phyloP scores from a whole-genome alignment of 139 green algal species.

The Coelastrella sp. region DNA sequence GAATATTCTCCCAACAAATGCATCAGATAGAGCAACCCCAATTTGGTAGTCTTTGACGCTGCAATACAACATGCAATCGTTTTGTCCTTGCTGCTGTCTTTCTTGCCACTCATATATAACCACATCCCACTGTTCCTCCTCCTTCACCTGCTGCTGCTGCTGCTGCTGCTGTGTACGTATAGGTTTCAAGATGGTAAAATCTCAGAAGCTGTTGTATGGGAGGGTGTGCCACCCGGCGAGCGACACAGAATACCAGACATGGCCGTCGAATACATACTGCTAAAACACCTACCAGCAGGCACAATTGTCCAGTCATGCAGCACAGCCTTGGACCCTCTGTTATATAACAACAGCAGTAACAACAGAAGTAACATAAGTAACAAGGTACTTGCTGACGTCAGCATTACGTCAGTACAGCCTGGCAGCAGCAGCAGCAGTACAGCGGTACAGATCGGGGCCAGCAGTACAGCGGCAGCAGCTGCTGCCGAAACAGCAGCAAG shows the following conservation, averaged over 20 bases:
- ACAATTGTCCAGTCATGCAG: conserved; percentile 49
- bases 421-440: background rate
- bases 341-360: conserved; percentile 34
- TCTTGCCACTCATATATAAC: no score
- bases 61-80: no score
- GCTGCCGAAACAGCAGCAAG: conserved; percentile 52
- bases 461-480: background rate
- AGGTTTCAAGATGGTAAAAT: conserved; percentile 82
- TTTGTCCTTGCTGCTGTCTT: no score
- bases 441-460: background rate
- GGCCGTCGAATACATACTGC: conserved; percentile 62
- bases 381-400: background rate
- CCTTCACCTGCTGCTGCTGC: background rate
- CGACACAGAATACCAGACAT: conserved; percentile 73
- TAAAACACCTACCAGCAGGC: conserved; percentile 66
- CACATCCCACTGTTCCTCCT: no score
- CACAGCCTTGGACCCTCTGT: conserved; percentile 61
- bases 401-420: background rate
- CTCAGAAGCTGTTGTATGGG: conserved; percentile 84
- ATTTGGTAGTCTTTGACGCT: no score
- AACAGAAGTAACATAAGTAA: background rate
- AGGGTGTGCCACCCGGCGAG: conserved; percentile 46
- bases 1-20: no score
- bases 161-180: background rate
- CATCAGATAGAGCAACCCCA: no score